Base-by-base conservation (phyloP, 169 alveolate species). In the Plasmodium knowlesi region DNA sequence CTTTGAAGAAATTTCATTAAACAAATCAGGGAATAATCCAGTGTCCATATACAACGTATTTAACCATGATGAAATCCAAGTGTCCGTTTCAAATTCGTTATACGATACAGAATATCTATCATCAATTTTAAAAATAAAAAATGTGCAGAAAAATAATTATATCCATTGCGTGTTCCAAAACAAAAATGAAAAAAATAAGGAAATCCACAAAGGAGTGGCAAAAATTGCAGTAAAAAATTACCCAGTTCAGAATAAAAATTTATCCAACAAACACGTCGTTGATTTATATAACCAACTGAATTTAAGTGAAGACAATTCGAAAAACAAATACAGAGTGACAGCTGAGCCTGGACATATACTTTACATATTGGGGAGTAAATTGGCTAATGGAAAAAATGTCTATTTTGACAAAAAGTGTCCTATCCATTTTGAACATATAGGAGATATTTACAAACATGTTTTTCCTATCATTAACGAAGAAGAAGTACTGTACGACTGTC, bases 11-110 rank as follows among this genome's bases (percentile, higher is more conserved):
- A 32, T 85, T 9, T 85, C 93, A 8, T 16, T 85, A 57, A 54
- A 43, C 50, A 19, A 25, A 76, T 85, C 85, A 37, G 93, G 93
- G 53, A 73, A 46, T 34, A 46, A 34, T 5, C 14, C 80, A 54
- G 10, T 50, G 61, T 74, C 93, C 67, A 85, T 85, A 85, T 85
- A 85, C 74, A 54, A 73, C 5, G n/a, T 85, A 73, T 85, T 74
- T 74, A 53, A 14, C 37, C 57, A 76, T 3, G 81, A 85, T 28
- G 86, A 85, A 74, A 85, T 85, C 28, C 19, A 25, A 28, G 28
- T 85, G 61, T 85, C 80, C 8, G 50, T 22, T 46, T 25, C 43
- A 9, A 50, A 76, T 16, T 32, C 46, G 19, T 14, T 76, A 16
- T 73, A 70, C 81, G 32, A 74, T 61, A 74, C 57, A 53, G 93